Conservation (phyloP, 2,329 filamentous ascomycete genomes). For the Fusarium compactum region DNA sequence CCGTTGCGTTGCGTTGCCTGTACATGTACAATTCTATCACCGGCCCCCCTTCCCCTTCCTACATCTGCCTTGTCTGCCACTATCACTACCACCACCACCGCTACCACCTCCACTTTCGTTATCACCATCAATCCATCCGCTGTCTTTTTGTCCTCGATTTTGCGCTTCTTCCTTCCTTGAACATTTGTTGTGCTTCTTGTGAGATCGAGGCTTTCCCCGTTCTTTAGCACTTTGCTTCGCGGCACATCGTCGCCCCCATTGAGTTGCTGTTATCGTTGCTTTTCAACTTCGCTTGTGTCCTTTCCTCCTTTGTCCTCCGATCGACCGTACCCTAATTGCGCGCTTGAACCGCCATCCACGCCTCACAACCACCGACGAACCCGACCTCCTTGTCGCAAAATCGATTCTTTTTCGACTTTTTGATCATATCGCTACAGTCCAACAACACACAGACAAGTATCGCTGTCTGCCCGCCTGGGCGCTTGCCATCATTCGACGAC, state of each 20-base stretch:
- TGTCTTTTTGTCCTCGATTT: conserved; percentile 34
- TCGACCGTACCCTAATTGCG: conserved; percentile 33
- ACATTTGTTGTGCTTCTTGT: conserved; percentile 32
- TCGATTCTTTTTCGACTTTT: conserved; percentile 12
- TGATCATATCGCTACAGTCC: conserved; percentile 8
- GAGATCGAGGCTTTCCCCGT: conserved; percentile 20
- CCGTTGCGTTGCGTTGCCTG: conserved; percentile 31
- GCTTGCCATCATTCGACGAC: conserved; percentile 17
- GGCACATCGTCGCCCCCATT: conserved; percentile 36
- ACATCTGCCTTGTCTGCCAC: conserved; percentile 35
- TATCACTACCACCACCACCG: conserved; percentile 25
- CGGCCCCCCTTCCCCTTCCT: conserved; percentile 38
- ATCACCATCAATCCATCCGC: conserved; percentile 42
- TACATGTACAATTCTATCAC: conserved; percentile 42
- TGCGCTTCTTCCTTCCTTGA: conserved; percentile 35
- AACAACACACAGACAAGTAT: conserved; percentile 6
- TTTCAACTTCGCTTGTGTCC: conserved; percentile 24
- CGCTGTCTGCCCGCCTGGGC: conserved; percentile 4
- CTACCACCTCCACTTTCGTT: conserved; percentile 39
- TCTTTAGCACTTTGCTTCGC: conserved; percentile 21
- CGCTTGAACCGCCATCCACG: conserved; percentile 23
- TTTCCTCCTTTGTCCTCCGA: conserved; percentile 24
- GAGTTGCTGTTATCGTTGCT: conserved; percentile 17
- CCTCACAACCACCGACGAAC: conserved; percentile 21
- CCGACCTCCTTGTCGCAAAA: conserved; percentile 11